Evolutionary conservation across 1,139 yeast species (phyloP).

Genomic region (Candida tetrigidarum): DNA sequence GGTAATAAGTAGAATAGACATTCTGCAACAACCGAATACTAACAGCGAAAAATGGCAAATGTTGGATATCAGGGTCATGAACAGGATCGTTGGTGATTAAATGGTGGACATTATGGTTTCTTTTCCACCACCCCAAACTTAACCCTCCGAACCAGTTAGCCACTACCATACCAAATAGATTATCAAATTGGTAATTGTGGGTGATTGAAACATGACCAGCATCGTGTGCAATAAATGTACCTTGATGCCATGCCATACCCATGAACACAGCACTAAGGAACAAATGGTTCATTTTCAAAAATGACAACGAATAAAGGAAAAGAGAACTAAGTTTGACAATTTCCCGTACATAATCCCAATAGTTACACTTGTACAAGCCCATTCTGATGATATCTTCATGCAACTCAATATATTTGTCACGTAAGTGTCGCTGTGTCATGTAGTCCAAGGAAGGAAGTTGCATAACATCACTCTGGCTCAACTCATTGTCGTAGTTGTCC

Average conservation of each 20-base stretch:
- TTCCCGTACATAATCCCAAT: constrained; percentile 71
- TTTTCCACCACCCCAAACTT: constrained; percentile 94
- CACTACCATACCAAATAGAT: constrained; percentile 68
- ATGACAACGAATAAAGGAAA: constrained; percentile 53
- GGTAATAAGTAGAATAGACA: constrained; percentile 81
- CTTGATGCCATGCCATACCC: constrained; percentile 89
- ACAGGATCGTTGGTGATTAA: constrained; percentile 87
- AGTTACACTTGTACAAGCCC: constrained; percentile 74
- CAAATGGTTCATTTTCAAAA: constrained; percentile 51
- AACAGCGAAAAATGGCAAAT: constrained; percentile 88
- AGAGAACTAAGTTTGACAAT: constrained; percentile 60
- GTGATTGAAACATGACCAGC: constrained; percentile 87
- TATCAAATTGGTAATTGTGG: constrained; percentile 80
- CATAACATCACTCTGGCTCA: constrained; percentile 57
- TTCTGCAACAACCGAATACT: constrained; percentile 68
- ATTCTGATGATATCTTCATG: constrained; percentile 58
- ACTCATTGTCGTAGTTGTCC: constrained; percentile 58
- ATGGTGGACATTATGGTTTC: constrained; percentile 92
- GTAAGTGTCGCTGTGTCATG: constrained; percentile 61
- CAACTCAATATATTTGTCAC: constrained; percentile 61
- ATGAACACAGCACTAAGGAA: constrained; percentile 63
- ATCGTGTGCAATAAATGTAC: constrained; percentile 87
- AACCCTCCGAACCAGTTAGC: constrained; percentile 89
- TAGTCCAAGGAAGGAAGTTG: constrained; percentile 67
- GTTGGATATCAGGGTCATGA: constrained; percentile 95